Conservation (phyloP, 129 eudicot genomes). For the Flaveria bidentis region DNA sequence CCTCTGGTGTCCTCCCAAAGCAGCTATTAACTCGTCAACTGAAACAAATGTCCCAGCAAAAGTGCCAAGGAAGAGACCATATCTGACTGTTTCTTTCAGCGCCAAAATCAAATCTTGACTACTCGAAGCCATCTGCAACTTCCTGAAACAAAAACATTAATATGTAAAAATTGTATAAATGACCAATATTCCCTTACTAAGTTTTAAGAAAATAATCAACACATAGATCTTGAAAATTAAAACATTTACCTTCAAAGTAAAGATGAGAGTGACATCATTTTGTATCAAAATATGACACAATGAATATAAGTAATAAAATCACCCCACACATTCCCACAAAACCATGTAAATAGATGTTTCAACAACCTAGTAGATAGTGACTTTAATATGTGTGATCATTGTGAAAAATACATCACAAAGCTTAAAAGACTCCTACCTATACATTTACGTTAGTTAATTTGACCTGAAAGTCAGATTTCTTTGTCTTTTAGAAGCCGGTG, state of each 20-base stretch:
- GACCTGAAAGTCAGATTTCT: neutral
- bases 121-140: constrained; percentile 63
- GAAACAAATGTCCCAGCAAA: constrained; percentile 98
- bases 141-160: constrained; percentile 49
- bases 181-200: constrained; percentile 15
- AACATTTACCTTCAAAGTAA: neutral
- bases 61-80: constrained; percentile 91
- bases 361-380: neutral
- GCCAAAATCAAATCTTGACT: constrained; percentile 75
- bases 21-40: constrained; percentile 83
- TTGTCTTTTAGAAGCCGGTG: neutral
- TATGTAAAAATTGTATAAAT: constrained; percentile 6
- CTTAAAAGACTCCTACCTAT: constrained; percentile 8
- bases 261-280: constrained; percentile 12
- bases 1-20: constrained; percentile 89
- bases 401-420: neutral
- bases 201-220: constrained; percentile 1
- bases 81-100: constrained; percentile 81
- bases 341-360: neutral
- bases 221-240: neutral
- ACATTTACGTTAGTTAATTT: neutral
- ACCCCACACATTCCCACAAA: constrained; percentile 7
- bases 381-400: neutral
- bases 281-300: constrained; percentile 17
- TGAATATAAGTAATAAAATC: constrained; percentile 10